Conservation (phyloP, 768 basidiomycete genomes). For the Ramaria sp. region DNA sequence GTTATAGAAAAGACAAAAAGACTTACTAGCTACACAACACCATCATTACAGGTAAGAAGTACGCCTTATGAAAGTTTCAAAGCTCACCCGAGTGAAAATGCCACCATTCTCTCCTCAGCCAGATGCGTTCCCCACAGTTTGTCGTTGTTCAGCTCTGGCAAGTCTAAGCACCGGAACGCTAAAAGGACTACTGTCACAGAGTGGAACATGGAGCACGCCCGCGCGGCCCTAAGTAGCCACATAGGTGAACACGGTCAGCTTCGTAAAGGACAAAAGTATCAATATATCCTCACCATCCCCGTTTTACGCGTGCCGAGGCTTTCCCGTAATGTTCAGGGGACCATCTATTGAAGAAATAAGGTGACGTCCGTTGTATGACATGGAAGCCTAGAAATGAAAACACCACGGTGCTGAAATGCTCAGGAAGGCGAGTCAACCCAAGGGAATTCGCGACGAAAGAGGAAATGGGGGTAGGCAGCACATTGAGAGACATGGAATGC, state of each 20-base stretch:
- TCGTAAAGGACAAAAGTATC: not conserved
- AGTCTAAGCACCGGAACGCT: slow-evolving; percentile 41
- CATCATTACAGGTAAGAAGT: not conserved
- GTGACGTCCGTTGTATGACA: slow-evolving; percentile 47
- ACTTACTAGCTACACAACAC: slow-evolving; percentile 5
- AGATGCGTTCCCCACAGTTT: slow-evolving; percentile 70
- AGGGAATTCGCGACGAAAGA: slow-evolving; percentile 24
- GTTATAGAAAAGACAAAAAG: not conserved
- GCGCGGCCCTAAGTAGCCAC: slow-evolving; percentile 25
- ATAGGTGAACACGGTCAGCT: slow-evolving; percentile 3
- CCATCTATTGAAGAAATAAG: slow-evolving; percentile 34
- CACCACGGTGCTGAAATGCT: slow-evolving; percentile 43
- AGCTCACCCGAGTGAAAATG: slow-evolving; percentile 59
- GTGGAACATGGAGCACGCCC: slow-evolving; percentile 64
- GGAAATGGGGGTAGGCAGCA: slow-evolving; percentile 5
- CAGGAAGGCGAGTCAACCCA: slow-evolving; percentile 43
- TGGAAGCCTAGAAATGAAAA: slow-evolving; percentile 47
- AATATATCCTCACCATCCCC: slow-evolving; percentile 29
- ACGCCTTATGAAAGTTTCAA: not conserved
- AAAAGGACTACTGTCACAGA: slow-evolving; percentile 56
- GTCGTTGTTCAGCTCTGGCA: slow-evolving; percentile 40
- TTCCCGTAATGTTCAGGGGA: slow-evolving; percentile 41
- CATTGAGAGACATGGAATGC: slow-evolving; percentile 1
- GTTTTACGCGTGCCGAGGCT: slow-evolving; percentile 20
- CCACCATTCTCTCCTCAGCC: slow-evolving; percentile 42